Evolutionary conservation across 495 filamentous ascomycete genomes (phyloP), one percentile per base, ranked within the genome.

Genomic region (Collariella sp.): DNA sequence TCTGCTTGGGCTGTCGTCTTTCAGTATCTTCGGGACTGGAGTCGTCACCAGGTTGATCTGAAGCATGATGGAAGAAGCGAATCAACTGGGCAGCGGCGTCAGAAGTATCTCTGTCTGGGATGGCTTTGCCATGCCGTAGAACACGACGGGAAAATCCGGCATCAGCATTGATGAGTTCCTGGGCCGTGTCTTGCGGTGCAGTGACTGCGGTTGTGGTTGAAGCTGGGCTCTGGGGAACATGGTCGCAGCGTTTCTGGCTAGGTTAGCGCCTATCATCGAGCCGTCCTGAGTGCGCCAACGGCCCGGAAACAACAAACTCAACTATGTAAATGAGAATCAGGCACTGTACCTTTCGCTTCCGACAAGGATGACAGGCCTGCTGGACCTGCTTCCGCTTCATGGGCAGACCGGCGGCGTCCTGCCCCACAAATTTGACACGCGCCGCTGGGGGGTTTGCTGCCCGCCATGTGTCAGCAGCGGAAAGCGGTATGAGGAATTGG

Each of bases 301-400:
- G n/a, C n/a, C n/a, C n/a, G n/a, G n/a, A n/a, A n/a, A n/a, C n/a
- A n/a, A n/a, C n/a, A n/a, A n/a, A n/a, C n/a, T n/a, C n/a, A n/a
- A n/a, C 18, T 29, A 12, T 9, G 41, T 24, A n/a, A n/a, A 1
- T 16, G 15, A 40, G n/a, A n/a, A n/a, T n/a, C n/a, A n/a, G n/a
- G n/a, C n/a, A n/a, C 13, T 24, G 18, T 46, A 68, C 64, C 68
- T 79, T 79, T 31, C 69, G 67, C 23, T 70, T 72, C 19, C 74
- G 69, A 56, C 76, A 79, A 4, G 57, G 53, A 0, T 63, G 60
- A 57, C 76, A 79, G 5, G 76, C 76, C 18, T 74, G 70, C 2
- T 64, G 62, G 20, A 73, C 72, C 59, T 79, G 76, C 52, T 72
- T 73, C 40, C 75, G 59, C 58, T 78, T 79, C 34, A 72, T 55